Base-by-base conservation (phyloP, 768 basidiomycete genomes). In the Trametes cubensis region DNA sequence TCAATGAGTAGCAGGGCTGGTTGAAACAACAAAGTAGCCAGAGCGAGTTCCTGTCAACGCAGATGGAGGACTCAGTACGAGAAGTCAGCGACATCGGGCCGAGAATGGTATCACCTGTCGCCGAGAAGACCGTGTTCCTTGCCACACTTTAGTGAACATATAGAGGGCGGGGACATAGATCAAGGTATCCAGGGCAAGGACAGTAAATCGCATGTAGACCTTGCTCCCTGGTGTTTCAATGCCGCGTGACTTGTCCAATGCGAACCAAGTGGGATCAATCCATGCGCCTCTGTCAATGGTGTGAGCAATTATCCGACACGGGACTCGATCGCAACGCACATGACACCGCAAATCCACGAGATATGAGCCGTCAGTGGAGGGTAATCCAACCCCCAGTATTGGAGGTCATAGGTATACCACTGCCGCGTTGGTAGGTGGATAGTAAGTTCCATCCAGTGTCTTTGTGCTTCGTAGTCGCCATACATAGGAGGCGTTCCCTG, bases 361-460 rank as follows among this genome's bases (percentile, higher is more conserved):
- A 87, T 79, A 69, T 95, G 96, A 3, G 93, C 95, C 3, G 95
- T 97, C 63, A 97, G 69, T 3, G 95, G 95, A 4, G 95, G 95
- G 76, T 98, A 98, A 74, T 98, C 95, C 53, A 98, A 80, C 0
- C 93, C 93, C 95, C 95, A 98, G 70, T 96, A 96, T 39, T 84
- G 84, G 30, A 92, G 79, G 69, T 96, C 92, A 73, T 94, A 92
- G 1, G 77, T 86, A 74, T 98, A 98, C 95, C 95, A 98, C 63
- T 88, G 76, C 15, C 76, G 76, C 20, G 85, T 68, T 0, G 94
- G 91, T 0, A 94, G 77, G 70, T 95, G 89, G 25, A 87, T 74
- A 3, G 92, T 93, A 41, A 96, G 72, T 68, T 95, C 94, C 91
- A 96, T 92, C 94, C 94, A 96, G 74, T 95, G 94, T 55, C 94